These are phyloP conservation scores for Colletotrichum sansevieriae DNA, from an alignment of 2,329 filamentous ascomycete species.

Conservation along the genomic window DNA sequence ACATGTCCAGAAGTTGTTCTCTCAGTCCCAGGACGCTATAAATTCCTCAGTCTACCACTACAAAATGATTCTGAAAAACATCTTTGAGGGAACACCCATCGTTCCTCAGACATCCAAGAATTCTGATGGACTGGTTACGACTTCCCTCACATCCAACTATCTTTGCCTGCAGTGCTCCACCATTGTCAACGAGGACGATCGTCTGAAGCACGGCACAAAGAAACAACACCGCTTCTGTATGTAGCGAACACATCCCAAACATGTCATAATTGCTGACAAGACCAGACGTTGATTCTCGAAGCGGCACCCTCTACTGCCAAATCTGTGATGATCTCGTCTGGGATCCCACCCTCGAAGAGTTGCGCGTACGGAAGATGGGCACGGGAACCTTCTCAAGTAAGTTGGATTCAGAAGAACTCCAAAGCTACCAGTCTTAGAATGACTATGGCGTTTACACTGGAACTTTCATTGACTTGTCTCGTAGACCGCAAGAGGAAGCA, in stretches of 20 bases:
- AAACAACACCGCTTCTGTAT: conserved; percentile 82
- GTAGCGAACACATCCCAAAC: conserved; percentile 43
- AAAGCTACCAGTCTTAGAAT: no score
- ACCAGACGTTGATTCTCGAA: conserved; percentile 81
- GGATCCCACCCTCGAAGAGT: conserved; percentile 83
- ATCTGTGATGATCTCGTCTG: conserved; percentile 87
- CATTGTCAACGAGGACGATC: conserved; percentile 75
- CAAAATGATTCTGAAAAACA: conserved; percentile 76
- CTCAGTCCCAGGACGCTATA: conserved; percentile 71
- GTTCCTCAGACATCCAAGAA: conserved; percentile 75
- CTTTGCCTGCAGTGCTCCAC: conserved; percentile 80
- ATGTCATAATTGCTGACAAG: conserved; percentile 45
- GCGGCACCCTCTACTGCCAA: conserved; percentile 82
- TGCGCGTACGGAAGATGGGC: conserved; percentile 77
- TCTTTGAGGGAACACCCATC: conserved; percentile 76
- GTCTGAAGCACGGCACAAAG: conserved; percentile 74
- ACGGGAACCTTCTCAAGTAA: conserved; percentile 75
- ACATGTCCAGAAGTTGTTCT: conserved; percentile 78
- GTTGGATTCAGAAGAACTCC: conserved; percentile 43
- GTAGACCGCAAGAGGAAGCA: conserved; percentile 80
- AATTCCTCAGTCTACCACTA: conserved; percentile 79
- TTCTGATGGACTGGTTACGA: conserved; percentile 67
- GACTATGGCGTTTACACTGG: no score
- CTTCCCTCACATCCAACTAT: conserved; percentile 76
- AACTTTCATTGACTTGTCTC: no score